Base-by-base conservation (phyloP, 441 rosid genomes). In the Isatis lusitanica region DNA sequence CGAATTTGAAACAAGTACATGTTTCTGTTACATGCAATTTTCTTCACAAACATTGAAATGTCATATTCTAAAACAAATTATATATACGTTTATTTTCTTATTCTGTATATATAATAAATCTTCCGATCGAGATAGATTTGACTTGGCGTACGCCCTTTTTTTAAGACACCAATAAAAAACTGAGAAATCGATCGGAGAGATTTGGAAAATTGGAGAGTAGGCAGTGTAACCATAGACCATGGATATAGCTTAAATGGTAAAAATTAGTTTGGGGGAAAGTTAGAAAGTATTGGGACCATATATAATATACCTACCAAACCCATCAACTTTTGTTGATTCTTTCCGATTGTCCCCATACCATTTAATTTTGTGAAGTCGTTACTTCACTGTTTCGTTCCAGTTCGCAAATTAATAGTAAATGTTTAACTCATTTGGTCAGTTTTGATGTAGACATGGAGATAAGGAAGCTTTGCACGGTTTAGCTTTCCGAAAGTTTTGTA, bases 301-400 rank as follows among this genome's bases (percentile, higher is more conserved):
- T 18, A 47, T 46, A 51, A 47, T 46, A 51, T 51, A 76, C 68
- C 11, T 28, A 77, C 68, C 56, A 65, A 76, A 65, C 67, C 39
- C 68, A 71, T 77, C 57, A 66, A 77, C 76, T 77, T 70, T 52
- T 26, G 63, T 76, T 70, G 62, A 64, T 76, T 56, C 62, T 76
- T 70, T 70, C 4, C 52, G 8, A 42, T 59, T 66, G 63, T 71
- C 58, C 57, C 28, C 68, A 65, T 71, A 59, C 28, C 80, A 71
- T 77, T 65, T 71, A 53, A 71, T 59, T 35, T 66, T 9, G 76
- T 52, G 76, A 77, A 77, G 69, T 52, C 36, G 64, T 71, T 71
- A 77, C 80, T 21, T 51, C 62, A 58, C 44, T 66, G 50, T 58
- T 42, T 18, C 64, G 63, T 18, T 63, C 53, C 39, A 35, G 10